These are phyloP conservation scores for Phytopythium boreale DNA, from an alignment of 352 stramenopile species.

Conservation along the genomic window DNA sequence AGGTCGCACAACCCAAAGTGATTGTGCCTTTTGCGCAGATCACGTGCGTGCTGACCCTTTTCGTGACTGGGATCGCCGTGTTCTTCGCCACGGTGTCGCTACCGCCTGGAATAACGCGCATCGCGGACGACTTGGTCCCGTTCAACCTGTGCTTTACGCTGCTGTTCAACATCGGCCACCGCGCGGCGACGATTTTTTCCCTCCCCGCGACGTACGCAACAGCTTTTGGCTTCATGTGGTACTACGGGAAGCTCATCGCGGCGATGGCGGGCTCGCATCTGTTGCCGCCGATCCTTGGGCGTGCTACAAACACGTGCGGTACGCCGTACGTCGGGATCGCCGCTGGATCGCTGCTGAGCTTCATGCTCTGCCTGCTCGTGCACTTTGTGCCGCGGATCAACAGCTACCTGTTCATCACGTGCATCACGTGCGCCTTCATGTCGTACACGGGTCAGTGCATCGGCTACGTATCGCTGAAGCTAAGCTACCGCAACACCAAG, in stretches of 20 bases:
- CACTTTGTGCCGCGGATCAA: constrained; percentile 2
- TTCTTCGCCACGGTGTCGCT: constrained; percentile 20
- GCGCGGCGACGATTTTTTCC: constrained; percentile 20
- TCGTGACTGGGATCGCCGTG: constrained; percentile 14
- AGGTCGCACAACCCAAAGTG: constrained; percentile 21
- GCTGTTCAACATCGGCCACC: constrained; percentile 10
- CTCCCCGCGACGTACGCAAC: constrained; percentile 40
- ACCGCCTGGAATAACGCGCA: constrained; percentile 6
- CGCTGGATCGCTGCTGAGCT: constrained; percentile 9
- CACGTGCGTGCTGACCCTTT: constrained; percentile 22
- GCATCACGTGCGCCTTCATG: constrained; percentile 21
- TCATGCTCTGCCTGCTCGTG: constrained; percentile 13
- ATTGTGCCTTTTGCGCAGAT: constrained; percentile 27
- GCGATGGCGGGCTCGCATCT: constrained; percentile 28
- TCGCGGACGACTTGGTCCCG: constrained; percentile 10
- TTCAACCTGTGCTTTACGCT: constrained; percentile 19
- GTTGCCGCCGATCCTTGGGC: constrained; percentile 12
- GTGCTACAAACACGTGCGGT: constrained; percentile 1
- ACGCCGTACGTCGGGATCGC: constrained; percentile 10
- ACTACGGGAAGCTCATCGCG: constrained; percentile 36
- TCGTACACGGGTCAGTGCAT: constrained; percentile 27
- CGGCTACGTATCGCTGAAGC: constrained; percentile 24
- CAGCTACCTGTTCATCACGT: constrained; percentile 16
- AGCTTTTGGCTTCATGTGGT: constrained; percentile 40
- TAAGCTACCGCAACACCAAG: constrained; percentile 18